Evolutionary conservation across 768 basidiomycete genomes (phyloP).

Genomic region (Rubroboletus pulcherrimus): DNA sequence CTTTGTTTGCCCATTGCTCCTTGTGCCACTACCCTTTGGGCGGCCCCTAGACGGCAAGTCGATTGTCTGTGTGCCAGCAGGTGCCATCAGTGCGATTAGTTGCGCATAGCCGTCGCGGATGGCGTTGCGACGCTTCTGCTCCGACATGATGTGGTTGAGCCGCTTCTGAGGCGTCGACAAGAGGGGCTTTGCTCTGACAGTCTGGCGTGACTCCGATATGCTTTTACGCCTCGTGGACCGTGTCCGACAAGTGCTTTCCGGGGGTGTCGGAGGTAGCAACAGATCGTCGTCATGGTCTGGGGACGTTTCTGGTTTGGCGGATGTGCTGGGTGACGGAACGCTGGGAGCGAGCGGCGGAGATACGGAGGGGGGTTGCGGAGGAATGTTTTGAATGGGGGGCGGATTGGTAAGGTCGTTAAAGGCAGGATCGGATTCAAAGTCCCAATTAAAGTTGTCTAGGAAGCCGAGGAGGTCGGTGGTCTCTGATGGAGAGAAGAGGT

Average conservation of each 20-base stretch:
- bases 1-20: constrained; percentile 66
- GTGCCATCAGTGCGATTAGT: constrained; percentile 74
- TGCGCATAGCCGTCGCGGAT: constrained; percentile 90
- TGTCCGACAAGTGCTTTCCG: constrained; percentile 10
- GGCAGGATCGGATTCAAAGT: constrained; percentile 44
- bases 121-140: constrained; percentile 89
- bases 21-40: constrained; percentile 71
- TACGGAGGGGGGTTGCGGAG: neutral
- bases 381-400: constrained; percentile 2
- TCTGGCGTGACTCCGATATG: constrained; percentile 23
- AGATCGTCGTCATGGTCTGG: constrained; percentile 9
- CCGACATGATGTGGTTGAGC: constrained; percentile 91
- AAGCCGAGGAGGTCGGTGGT: constrained; percentile 78
- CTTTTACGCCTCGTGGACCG: constrained; percentile 23
- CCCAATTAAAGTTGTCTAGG: constrained; percentile 77
- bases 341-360: neutral
- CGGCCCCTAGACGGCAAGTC: constrained; percentile 75
- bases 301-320: constrained; percentile 4
- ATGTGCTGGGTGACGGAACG: constrained; percentile 2
- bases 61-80: constrained; percentile 68
- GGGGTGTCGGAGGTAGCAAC: constrained; percentile 2
- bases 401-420: constrained; percentile 11
- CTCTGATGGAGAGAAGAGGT: constrained; percentile 75
- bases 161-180: constrained; percentile 84
- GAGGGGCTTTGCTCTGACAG: constrained; percentile 53